Percentiles rank a stretch among this genome's conserved stretches.
phyloP scores from a whole-genome alignment of 208 protist species.

The Trypanosoma mega region DNA sequence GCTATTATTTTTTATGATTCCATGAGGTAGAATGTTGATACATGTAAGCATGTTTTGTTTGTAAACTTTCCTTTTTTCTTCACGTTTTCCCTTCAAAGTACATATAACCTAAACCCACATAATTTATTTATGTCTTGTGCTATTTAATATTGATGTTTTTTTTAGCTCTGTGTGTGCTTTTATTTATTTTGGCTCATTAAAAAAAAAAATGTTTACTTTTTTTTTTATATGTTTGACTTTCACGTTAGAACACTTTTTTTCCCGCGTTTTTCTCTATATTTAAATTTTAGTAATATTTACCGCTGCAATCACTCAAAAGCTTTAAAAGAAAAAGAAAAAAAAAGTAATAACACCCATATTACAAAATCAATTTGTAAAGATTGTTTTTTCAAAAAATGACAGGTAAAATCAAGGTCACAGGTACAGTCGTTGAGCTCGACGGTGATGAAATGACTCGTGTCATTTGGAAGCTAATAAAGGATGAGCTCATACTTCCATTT shows the following conservation, averaged over 20 bases:
- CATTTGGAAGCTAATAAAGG: constrained; percentile 90
- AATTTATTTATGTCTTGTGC: too few relatives aligned
- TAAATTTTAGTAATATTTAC: constrained; percentile 12
- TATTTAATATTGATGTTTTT: not conserved
- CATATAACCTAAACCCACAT: too few relatives aligned
- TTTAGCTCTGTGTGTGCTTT: constrained; percentile 25
- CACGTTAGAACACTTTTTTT: constrained; percentile 11
- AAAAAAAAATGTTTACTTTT: constrained; percentile 6
- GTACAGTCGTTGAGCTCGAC: constrained; percentile 88
- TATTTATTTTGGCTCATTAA: constrained; percentile 29
- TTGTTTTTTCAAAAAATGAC: too few relatives aligned
- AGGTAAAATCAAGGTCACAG: constrained; percentile 48
- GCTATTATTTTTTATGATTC: too few relatives aligned
- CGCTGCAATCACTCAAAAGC: constrained; percentile 23
- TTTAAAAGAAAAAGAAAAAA: constrained; percentile 15
- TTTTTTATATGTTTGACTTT: constrained; percentile 15
- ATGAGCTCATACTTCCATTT: constrained; percentile 89
- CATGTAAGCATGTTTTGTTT: too few relatives aligned
- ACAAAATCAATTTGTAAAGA: constrained; percentile 2
- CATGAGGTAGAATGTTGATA: too few relatives aligned
- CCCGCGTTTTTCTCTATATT: constrained; percentile 16
- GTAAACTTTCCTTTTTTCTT: too few relatives aligned
- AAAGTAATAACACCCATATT: constrained; percentile 2
- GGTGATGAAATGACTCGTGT: constrained; percentile 94
- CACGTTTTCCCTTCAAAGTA: too few relatives aligned